These are phyloP conservation scores for Phytophthora agathidicida DNA, from an alignment of 352 stramenopile species.

Conservation along the genomic window DNA sequence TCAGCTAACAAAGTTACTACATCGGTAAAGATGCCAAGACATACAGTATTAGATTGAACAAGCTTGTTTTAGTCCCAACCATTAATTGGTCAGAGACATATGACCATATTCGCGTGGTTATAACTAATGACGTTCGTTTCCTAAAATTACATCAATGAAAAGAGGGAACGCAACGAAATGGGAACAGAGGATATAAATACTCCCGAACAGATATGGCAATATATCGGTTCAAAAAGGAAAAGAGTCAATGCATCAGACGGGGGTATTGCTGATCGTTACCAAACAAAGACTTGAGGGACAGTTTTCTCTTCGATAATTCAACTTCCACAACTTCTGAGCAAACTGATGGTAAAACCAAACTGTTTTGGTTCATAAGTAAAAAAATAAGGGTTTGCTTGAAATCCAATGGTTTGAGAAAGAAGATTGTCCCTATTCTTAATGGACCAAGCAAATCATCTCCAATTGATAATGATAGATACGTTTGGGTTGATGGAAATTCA, in stretches of 20 bases:
- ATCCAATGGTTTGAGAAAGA: conserved; percentile 16
- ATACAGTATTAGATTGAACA: too few relatives aligned
- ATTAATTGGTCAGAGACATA: too few relatives aligned
- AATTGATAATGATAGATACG: conserved; percentile 19
- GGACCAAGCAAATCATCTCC: conserved; percentile 12
- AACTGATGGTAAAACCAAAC: conserved; percentile 8
- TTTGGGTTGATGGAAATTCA: conserved; percentile 20
- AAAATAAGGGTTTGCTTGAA: conserved; percentile 22
- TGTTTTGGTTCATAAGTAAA: conserved; percentile 14
- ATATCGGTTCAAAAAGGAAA: conserved; percentile 19
- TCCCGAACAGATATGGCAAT: too few relatives aligned
- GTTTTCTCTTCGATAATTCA: conserved; percentile 14
- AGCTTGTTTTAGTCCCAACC: too few relatives aligned
- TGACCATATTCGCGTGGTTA: too few relatives aligned
- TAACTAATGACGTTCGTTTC: too few relatives aligned
- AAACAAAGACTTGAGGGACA: conserved; percentile 19
- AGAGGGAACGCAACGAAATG: too few relatives aligned
- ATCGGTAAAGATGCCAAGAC: too few relatives aligned
- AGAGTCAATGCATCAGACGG: not conserved
- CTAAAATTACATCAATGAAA: too few relatives aligned
- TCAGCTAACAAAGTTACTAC: too few relatives aligned
- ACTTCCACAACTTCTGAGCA: conserved; percentile 21
- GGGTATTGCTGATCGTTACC: conserved; percentile 1
- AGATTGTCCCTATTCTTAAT: conserved; percentile 23
- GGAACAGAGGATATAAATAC: too few relatives aligned